A percentile compares a stretch with the other conserved stretches of the same genome.
Evolutionary conservation across 2,329 filamentous ascomycete genomes (phyloP).

Genomic region (Talaromyces sp.): DNA sequence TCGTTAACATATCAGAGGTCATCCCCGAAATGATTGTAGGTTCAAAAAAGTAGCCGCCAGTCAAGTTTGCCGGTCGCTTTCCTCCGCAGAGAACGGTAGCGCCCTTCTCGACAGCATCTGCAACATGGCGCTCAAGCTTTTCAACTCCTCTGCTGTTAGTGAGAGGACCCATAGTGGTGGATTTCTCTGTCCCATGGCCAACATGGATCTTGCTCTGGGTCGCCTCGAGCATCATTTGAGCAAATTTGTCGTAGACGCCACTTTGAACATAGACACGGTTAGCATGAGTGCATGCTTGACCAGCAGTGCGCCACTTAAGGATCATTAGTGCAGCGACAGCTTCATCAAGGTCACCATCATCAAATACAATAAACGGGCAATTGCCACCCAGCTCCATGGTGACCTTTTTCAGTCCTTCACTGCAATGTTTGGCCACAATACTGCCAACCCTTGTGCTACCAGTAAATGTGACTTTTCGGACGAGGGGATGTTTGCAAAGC

Average conservation of each 20-base stretch:
- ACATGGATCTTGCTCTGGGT: constrained; percentile 50
- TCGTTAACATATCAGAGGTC: constrained; percentile 57
- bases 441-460: constrained; percentile 61
- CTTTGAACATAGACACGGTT: constrained; percentile 43
- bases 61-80: constrained; percentile 47
- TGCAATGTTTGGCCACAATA: constrained; percentile 59
- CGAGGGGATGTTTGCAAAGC: constrained; percentile 56
- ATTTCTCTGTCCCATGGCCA: constrained; percentile 55
- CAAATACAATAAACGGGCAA: constrained; percentile 63
- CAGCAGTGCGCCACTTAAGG: constrained; percentile 37
- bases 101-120: constrained; percentile 63
- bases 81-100: constrained; percentile 64
- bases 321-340: constrained; percentile 35
- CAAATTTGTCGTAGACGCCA: constrained; percentile 52
- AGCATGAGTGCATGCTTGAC: constrained; percentile 42
- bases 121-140: constrained; percentile 58
- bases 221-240: constrained; percentile 50
- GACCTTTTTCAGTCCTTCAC: constrained; percentile 62
- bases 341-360: constrained; percentile 60
- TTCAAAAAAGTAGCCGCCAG: constrained; percentile 67
- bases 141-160: constrained; percentile 57
- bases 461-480: constrained; percentile 61
- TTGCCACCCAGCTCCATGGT: constrained; percentile 65
- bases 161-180: constrained; percentile 60
- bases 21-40: constrained; percentile 64